Conservation (phyloP, 306 rosid genomes). For the Aeschynomene evenia region DNA sequence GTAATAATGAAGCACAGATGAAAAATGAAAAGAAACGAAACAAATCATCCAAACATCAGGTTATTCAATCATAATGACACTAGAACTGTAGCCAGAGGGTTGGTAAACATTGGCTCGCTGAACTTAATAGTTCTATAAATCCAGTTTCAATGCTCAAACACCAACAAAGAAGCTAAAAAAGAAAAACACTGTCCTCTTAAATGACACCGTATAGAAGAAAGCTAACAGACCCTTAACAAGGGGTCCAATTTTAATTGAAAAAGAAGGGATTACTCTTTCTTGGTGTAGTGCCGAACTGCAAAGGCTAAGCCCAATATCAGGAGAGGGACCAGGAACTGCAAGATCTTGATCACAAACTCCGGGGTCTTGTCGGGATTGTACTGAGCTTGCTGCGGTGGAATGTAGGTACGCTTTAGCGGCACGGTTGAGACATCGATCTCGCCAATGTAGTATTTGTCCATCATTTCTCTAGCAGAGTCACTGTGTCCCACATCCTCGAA, state of each 20-base stretch:
- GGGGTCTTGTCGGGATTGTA: conserved; percentile 73
- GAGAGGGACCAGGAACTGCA: conserved; percentile 86
- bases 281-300: conserved; percentile 83
- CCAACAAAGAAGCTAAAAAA: conserved; percentile 31
- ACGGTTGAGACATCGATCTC: conserved; percentile 72
- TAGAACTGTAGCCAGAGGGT: conserved; percentile 15
- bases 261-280: conserved; percentile 55
- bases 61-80: conserved; percentile 28
- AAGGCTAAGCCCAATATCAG: conserved; percentile 87
- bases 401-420: conserved; percentile 46
- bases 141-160: conserved; percentile 30
- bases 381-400: conserved; percentile 57
- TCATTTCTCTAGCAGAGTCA: conserved; percentile 85
- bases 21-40: conserved; percentile 15
- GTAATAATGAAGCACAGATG: conserved; percentile 2
- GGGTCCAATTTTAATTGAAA: conserved; percentile 8
- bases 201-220: conserved; percentile 24
- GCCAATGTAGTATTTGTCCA: conserved; percentile 86
- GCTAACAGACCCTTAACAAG: conserved; percentile 29
- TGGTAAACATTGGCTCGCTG: conserved; percentile 25
- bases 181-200: conserved; percentile 29
- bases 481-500: conserved; percentile 98
- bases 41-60: conserved; percentile 14
- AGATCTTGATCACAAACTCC: conserved; percentile 73
- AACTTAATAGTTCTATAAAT: conserved; percentile 26